Base-by-base conservation (phyloP, 116 monocot genomes). In the Dioscorea cayenensis region DNA sequence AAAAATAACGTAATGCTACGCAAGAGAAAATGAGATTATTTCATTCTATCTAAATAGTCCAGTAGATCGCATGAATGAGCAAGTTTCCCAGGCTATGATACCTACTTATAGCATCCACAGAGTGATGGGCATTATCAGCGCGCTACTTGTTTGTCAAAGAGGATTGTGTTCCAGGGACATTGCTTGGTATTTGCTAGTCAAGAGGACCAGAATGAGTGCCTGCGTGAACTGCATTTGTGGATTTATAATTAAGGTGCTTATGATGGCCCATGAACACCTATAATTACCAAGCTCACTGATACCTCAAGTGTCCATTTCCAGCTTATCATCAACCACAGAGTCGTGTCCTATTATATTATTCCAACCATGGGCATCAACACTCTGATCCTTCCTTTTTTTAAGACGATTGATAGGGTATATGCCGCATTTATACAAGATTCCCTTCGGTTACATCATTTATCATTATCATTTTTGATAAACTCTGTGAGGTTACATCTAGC, bases 401-500 rank as follows among this genome's bases (percentile, higher is more conserved):
- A 64, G 16, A 60, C 12, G 64, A 70, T 78, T 64, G 17, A 59
- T 55, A 76, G 49, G 19, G 72, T 82, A 58, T n/a, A n/a, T 21
- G 49, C 60, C 52, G 11, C 69, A 73, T 66, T 71, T 28, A 73
- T 59, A 6, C 66, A 25, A 48, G 71, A 63, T 55, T 73, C 29
- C 55, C 75, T 66, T 76, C 73, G 51, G 25, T 60, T 49, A 43
- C 67, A 77, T 61, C 59, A n/a, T n/a, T n/a, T n/a, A n/a, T n/a
- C n/a, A 66, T 19, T 71, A 65, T 51, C 18, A 10, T 84, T 74
- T 49, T 28, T 70, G 14, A 59, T 19, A 50, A 67, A 55, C 36
- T 80, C 64, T 36, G 69, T 14, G 62, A 58, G 32, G 65, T 64
- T 73, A 66, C 69, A 64, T 62, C 77, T 81, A 50, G 66, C 59